Evolutionary conservation across 495 filamentous ascomycete species (phyloP).

Genomic region (Acidomyces sp.): DNA sequence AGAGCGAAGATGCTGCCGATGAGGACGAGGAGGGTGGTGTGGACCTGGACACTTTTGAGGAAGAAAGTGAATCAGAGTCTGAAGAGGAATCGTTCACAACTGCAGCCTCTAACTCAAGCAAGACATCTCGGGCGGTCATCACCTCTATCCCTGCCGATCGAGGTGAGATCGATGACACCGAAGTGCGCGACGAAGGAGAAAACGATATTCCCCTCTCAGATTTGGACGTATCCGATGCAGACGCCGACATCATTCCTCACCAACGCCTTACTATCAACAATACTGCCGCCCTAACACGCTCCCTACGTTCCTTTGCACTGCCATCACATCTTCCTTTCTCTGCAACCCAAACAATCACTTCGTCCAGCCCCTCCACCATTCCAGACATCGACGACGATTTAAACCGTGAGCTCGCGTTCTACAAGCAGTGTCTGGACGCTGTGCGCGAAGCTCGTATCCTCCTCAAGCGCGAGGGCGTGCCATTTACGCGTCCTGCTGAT

Average conservation of each 20-base stretch:
- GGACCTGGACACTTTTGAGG: slow-evolving; percentile 10
- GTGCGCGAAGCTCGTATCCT: slow-evolving; percentile 54
- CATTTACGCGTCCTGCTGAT: slow-evolving; percentile 78
- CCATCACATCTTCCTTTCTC: slow-evolving; percentile 50
- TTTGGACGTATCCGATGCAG: slow-evolving; percentile 62
- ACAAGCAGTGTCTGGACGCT: slow-evolving; percentile 75
- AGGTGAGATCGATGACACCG: slow-evolving; percentile 29
- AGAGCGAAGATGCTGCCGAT: slow-evolving; percentile 19
- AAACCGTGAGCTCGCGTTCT: slow-evolving; percentile 82
- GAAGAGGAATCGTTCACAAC: slow-evolving; percentile 16
- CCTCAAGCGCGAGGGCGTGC: slow-evolving; percentile 67
- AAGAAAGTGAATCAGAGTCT: slow-evolving; percentile 15
- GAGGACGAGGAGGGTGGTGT: slow-evolving; percentile 21
- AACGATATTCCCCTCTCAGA: slow-evolving; percentile 73
- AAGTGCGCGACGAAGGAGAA: slow-evolving; percentile 18
- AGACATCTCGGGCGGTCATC: slow-evolving; percentile 32
- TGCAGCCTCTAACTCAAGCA: slow-evolving; percentile 26
- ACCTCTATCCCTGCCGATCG: background rate
- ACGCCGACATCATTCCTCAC: slow-evolving; percentile 72
- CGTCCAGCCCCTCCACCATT: slow-evolving; percentile 40
- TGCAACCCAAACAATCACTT: slow-evolving; percentile 48
- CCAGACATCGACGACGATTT: slow-evolving; percentile 75
- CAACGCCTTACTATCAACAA: slow-evolving; percentile 97
- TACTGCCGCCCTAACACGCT: slow-evolving; percentile 63
- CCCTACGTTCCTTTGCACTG: slow-evolving; percentile 62